Conservation (phyloP, 768 basidiomycete genomes). For the Hygrocybe punicea region DNA sequence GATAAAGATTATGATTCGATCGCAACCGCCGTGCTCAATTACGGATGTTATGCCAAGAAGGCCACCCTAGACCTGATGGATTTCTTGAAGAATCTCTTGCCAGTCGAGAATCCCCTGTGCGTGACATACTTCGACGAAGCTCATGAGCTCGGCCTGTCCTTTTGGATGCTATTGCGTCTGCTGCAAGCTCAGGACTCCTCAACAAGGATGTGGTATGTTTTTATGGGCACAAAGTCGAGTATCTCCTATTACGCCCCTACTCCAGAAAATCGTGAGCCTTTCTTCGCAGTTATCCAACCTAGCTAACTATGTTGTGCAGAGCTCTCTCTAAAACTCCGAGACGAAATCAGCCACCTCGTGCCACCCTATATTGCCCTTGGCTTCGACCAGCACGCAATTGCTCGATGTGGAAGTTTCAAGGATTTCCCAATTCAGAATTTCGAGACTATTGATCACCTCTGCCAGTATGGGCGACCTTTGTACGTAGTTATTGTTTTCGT, state of each 20-base stretch:
- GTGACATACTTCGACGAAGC: conserved; percentile 18
- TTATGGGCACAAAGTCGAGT: conserved; percentile 11
- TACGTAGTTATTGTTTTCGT: conserved; percentile 1
- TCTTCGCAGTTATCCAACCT: background rate
- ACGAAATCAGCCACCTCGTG: conserved; percentile 8
- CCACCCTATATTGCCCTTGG: conserved; percentile 16
- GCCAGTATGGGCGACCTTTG: conserved; percentile 9
- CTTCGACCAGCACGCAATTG: conserved; percentile 13
- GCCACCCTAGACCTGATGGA: background rate
- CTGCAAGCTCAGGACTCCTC: conserved; percentile 1
- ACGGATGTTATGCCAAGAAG: background rate
- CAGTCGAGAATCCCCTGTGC: background rate
- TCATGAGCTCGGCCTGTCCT: conserved; percentile 6
- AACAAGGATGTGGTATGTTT: conserved; percentile 13
- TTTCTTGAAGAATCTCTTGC: background rate
- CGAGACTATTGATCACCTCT: conserved; percentile 3
- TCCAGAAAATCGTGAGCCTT: conserved; percentile 6
- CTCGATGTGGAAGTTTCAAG: background rate
- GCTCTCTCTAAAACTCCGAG: conserved; percentile 8
- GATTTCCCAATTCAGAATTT: conserved; percentile 1
- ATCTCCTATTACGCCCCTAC: conserved; percentile 9
- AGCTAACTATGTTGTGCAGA: conserved; percentile 6
- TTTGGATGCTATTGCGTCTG: conserved; percentile 12
- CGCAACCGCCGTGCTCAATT: background rate
- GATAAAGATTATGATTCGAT: background rate